These are phyloP conservation scores for Ustilago curta DNA, from an alignment of 1,284 basidiomycete genomes.

Conservation along the genomic window DNA sequence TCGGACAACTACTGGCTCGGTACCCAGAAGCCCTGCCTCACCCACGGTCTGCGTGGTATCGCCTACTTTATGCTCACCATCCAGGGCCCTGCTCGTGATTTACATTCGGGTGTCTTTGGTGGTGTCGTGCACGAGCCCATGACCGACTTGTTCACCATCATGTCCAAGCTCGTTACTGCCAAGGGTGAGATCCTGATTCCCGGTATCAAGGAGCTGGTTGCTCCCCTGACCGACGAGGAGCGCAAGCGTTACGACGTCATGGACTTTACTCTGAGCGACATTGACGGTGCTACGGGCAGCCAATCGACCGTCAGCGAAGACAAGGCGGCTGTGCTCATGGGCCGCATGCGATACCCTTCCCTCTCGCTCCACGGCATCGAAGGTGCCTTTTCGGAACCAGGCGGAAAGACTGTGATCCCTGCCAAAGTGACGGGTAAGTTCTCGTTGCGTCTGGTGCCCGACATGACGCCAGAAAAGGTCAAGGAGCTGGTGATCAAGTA, in stretches of 20 bases:
- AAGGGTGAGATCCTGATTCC: constrained; percentile 89
- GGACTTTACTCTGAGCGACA: constrained; percentile 74
- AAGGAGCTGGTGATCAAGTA: constrained; percentile 62
- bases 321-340: constrained; percentile 88
- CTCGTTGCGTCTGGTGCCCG: constrained; percentile 77
- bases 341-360: constrained; percentile 79
- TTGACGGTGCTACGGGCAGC: constrained; percentile 83
- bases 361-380: constrained; percentile 96
- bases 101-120: constrained; percentile 81
- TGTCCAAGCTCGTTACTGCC: constrained; percentile 83
- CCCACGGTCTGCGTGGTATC: constrained; percentile 77
- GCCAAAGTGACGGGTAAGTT: constrained; percentile 81
- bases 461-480: constrained; percentile 77
- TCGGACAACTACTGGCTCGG: constrained; percentile 71
- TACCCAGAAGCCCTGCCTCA: constrained; percentile 70
- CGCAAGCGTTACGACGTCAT: constrained; percentile 72
- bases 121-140: constrained; percentile 73
- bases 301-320: constrained; percentile 81
- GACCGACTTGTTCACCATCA: constrained; percentile 75
- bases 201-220: constrained; percentile 89
- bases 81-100: constrained; percentile 85
- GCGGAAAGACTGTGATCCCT: constrained; percentile 91
- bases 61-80: constrained; percentile 88
- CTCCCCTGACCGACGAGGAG: constrained; percentile 82
- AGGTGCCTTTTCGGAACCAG: constrained; percentile 83